A percentile compares a stretch with the other conserved stretches of the same genome.
Conservation (phyloP, 2,329 filamentous ascomycete genomes). For the Curvularia sp. region DNA sequence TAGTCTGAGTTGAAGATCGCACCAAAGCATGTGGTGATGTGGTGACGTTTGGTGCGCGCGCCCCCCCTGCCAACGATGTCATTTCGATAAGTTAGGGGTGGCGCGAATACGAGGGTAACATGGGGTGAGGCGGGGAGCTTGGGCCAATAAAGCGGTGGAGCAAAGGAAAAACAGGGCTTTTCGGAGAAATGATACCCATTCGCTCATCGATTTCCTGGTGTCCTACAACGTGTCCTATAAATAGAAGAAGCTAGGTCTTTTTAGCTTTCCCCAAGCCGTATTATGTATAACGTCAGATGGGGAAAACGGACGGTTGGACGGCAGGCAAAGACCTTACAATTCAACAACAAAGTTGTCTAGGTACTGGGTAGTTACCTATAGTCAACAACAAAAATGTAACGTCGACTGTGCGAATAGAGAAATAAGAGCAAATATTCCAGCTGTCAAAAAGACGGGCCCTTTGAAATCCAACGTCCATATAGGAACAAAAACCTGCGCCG, state of each 20-base stretch:
- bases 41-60: no score
- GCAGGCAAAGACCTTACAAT: no score
- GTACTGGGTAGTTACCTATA: no score
- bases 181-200: background rate
- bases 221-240: no score
- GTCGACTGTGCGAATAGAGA: background rate
- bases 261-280: no score
- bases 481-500: background rate
- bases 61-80: background rate
- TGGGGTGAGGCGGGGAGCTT: background rate
- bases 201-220: background rate
- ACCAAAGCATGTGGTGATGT: background rate
- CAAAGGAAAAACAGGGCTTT: background rate
- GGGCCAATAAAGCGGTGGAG: background rate
- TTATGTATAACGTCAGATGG: no score
- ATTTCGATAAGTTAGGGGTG: background rate
- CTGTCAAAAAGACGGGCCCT: background rate
- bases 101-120: background rate
- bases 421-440: background rate
- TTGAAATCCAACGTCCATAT: no score
- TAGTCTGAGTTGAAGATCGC: background rate
- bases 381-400: background rate
- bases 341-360: no score
- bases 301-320: no score
- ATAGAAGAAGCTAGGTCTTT: no score